Percentiles rank a stretch among this genome's conserved stretches.
phyloP scores from a whole-genome alignment of 1,139 yeast genomes.

The Protomyces macrosporus region DNA sequence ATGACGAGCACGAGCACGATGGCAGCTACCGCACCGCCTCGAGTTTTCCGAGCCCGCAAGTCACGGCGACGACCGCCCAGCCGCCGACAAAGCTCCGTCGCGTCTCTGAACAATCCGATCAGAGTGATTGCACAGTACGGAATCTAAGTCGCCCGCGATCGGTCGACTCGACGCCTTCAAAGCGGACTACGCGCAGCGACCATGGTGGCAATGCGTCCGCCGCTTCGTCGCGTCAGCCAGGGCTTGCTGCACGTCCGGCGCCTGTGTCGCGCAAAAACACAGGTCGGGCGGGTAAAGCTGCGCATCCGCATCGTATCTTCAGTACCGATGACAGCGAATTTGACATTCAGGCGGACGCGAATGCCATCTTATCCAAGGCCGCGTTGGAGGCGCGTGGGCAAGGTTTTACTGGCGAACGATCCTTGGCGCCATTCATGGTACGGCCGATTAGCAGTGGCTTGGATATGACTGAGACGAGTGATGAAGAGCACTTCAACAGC shows the following conservation, averaged over 20 bases:
- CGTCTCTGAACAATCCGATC: not conserved
- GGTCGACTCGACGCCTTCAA: slow-evolving; percentile 1
- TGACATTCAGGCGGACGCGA: slow-evolving; percentile 26
- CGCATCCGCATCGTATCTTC: slow-evolving; percentile 13
- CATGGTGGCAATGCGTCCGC: not conserved
- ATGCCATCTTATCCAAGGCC: slow-evolving; percentile 13
- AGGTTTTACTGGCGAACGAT: slow-evolving; percentile 4
- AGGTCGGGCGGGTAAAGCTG: not conserved
- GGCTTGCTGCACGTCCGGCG: not conserved
- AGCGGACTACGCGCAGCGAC: not conserved
- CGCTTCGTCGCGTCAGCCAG: not conserved
- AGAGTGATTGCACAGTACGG: not conserved
- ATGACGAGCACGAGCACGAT: slow-evolving; percentile 1
- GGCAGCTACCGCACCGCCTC: slow-evolving; percentile 17
- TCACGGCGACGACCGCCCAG: not conserved
- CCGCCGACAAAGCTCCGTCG: not conserved
- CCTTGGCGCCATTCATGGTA: slow-evolving; percentile 4
- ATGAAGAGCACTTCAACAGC: slow-evolving; percentile 4
- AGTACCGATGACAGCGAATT: slow-evolving; percentile 27
- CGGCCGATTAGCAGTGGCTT: slow-evolving; percentile 5
- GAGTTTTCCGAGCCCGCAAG: not conserved
- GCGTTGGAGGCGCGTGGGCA: not conserved
- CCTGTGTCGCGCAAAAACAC: not conserved
- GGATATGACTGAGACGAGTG: slow-evolving; percentile 5
- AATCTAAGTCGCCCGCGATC: not conserved